A percentile compares a stretch with the other conserved stretches of the same genome.
These are phyloP conservation scores for Rhynchospora breviuscula DNA, from an alignment of 176 grass and related monocot species.

Conservation along the genomic window DNA sequence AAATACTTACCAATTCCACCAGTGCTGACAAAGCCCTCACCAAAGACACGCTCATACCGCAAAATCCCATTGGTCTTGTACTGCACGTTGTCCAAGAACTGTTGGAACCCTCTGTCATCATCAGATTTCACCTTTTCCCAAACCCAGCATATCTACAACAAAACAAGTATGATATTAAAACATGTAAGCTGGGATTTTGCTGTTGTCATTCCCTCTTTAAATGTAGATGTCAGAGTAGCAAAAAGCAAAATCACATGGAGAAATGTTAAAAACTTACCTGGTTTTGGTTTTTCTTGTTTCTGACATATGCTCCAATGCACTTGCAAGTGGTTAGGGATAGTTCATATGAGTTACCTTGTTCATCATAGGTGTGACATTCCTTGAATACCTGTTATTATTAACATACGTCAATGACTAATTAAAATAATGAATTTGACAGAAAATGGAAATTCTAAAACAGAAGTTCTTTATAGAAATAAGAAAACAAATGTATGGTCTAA, in stretches of 20 bases:
- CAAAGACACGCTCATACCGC: conserved; percentile 87
- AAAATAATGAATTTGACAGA: background rate
- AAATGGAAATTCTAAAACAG: background rate
- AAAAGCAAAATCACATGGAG: background rate
- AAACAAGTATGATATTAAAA: background rate
- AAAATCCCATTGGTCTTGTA: conserved; percentile 92
- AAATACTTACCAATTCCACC: conserved; percentile 61
- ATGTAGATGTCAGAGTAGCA: conserved; percentile 10
- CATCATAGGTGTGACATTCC: conserved; percentile 62
- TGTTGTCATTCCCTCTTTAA: background rate
- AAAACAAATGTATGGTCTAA: background rate
- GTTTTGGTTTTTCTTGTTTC: conserved; percentile 96
- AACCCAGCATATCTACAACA: conserved; percentile 72
- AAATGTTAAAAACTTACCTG: conserved; percentile 43
- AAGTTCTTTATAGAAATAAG: background rate
- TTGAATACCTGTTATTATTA: conserved; percentile 59
- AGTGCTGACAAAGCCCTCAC: conserved; percentile 91
- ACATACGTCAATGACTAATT: background rate
- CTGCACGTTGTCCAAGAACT: conserved; percentile 92
- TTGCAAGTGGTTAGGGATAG: conserved; percentile 78
- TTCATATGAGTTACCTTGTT: conserved; percentile 60
- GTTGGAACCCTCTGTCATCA: conserved; percentile 81
- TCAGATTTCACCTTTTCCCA: conserved; percentile 77
- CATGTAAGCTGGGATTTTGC: background rate
- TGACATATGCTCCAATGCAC: conserved; percentile 92